Evolutionary conservation across 148 eudicot species (phyloP), one percentile per base, ranked within the genome.

Genomic region (Rhododendron griersonianum): DNA sequence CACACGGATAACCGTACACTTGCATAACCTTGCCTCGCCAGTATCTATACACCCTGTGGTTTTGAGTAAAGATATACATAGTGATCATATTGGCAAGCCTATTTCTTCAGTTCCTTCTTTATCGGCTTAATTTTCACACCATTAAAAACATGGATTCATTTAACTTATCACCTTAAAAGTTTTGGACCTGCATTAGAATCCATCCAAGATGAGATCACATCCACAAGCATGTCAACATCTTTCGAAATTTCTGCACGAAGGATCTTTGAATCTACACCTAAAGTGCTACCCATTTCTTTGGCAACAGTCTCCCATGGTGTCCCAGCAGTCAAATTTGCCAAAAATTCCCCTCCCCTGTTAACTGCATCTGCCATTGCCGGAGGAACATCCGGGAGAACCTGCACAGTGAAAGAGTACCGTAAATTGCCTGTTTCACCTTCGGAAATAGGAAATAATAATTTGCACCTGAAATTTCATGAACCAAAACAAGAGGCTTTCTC

Each of bases 281-380:
- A 84, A 35, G 98, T 87, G 45, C 88, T 82, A 86, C 95, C 89
- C 57, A 96, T 93, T 87, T 96, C 98, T 88, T 86, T 95, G 48
- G 96, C 94, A 81, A 95, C 93, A 1, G 93, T 88, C 87, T 96
- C 99, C 98, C 98, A 96, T 11, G 99, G 99, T 84, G 99, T 96
- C 65, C 98, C 98, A 39, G 88, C 93, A 53, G 93, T 89, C 87
- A 96, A 89, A 89, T 88, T 94, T 45, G 95, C 95, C 86, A 95
- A 87, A 80, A 96, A 85, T 89, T 94, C 98, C 84, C 98, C 92
- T 79, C 99, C 95, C 23, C 93, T 94, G 88, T 94, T 95, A 37
- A 96, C 99, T 71, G 98, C 98, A 91, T 96, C 96, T 21, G 93
- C 93, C 96, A 96, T 93, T 84, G 91, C 98, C 45, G 98, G 99